Base-by-base conservation (phyloP, 2,329 filamentous ascomycete species). In the Ceratocystiopsis brevicomis region DNA sequence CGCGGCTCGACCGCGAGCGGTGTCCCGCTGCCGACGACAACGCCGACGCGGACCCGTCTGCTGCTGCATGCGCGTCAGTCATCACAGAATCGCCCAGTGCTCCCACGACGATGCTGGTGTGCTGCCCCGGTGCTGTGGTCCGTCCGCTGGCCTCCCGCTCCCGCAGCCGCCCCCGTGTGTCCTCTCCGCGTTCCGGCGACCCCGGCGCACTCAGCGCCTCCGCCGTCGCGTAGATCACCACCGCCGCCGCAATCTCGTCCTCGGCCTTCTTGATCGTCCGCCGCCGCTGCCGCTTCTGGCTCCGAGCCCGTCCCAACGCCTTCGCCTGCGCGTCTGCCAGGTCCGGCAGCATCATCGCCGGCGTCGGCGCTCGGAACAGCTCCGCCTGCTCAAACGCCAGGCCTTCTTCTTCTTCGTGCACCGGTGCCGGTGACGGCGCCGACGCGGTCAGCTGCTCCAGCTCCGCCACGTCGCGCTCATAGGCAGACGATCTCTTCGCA, bases 11-110 rank as follows among this genome's bases (percentile, higher is more conserved):
- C 15, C 53, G 55, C n/a, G 58, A 56, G 19, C 41, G 62, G 45
- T 61, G 34, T 18, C 35, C 35, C n/a, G 42, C 19, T 35, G 38
- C 25, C 18, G 43, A 17, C 40, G 42, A 32, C 48, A 53, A 53
- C 43, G 52, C 53, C 47, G 61, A 59, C 54, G 57, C 62, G 53
- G 54, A 57, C 50, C 53, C 56, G 44, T 68, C 66, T 59, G 69
- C 68, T 73, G 62, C 68, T 73, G 62, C 60, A 58, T 62, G 67
- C 55, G 66, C 61, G 68, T 73, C 65, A 73, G 69, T 62, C 66
- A 66, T 62, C 66, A 66, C 62, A 58, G 62, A 60, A 57, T 59
- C 57, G 54, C 58, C 54, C 59, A 64, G 56, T 53, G 60, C 60
- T 8, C 10, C 25, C 25, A 50, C 57, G 19, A 21, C 19, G 19